These are phyloP conservation scores for Aspergillus ustus DNA, from an alignment of 2,329 filamentous ascomycete genomes.

Conservation along the genomic window DNA sequence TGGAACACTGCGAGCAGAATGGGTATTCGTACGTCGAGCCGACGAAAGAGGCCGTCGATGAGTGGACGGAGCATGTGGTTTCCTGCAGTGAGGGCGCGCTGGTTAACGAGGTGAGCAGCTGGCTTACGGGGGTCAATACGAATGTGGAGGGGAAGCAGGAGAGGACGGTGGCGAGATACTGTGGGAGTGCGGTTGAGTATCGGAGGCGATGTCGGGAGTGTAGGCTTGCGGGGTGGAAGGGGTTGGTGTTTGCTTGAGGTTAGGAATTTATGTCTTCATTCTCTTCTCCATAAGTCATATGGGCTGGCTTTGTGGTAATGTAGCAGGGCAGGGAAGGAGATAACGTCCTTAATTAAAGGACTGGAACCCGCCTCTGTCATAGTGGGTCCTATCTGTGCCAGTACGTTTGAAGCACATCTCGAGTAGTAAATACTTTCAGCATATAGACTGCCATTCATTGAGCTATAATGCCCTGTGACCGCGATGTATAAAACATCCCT, in stretches of 20 bases:
- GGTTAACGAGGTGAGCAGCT: slow-evolving; percentile 55
- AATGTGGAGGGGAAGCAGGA: slow-evolving; percentile 54
- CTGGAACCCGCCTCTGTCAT: no score
- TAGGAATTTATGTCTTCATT: no score
- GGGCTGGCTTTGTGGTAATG: no score
- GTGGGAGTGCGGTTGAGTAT: slow-evolving; percentile 51
- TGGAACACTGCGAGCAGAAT: slow-evolving; percentile 25
- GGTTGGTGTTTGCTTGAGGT: background rate
- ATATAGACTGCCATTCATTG: no score
- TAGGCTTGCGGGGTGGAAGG: background rate
- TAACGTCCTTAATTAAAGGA: no score
- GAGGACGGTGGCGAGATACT: slow-evolving; percentile 53
- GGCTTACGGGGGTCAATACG: slow-evolving; percentile 62
- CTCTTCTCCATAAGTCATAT: no score
- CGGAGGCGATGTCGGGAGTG: background rate
- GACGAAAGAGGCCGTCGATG: slow-evolving; percentile 43
- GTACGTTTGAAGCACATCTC: no score
- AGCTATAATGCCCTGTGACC: no score
- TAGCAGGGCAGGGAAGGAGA: no score
- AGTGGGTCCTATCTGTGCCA: no score
- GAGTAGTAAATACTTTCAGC: no score
- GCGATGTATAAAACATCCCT: no score
- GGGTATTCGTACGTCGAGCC: slow-evolving; percentile 45
- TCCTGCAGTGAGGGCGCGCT: slow-evolving; percentile 52
- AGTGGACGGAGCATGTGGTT: slow-evolving; percentile 56